Evolutionary conservation across 2,329 filamentous ascomycete species (phyloP).

Genomic region (Exserohilum rostratum): DNA sequence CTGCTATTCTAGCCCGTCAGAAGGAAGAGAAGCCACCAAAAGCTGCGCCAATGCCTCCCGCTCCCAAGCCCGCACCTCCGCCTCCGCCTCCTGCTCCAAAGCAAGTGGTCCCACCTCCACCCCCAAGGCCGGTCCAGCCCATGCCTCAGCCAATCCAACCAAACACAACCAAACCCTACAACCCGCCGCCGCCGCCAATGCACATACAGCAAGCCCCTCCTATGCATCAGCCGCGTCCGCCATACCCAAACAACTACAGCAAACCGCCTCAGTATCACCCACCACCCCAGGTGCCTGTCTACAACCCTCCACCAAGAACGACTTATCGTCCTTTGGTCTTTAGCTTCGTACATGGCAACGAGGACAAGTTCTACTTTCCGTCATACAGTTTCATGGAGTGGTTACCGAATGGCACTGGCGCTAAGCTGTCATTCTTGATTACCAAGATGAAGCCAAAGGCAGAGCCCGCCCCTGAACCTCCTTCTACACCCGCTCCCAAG

Average conservation of each 20-base stretch:
- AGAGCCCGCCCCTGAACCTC: constrained; percentile 48
- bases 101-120: constrained; percentile 20
- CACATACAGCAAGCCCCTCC: constrained; percentile 27
- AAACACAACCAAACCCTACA: constrained; percentile 13
- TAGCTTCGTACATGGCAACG: constrained; percentile 53
- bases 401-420: constrained; percentile 63
- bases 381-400: constrained; percentile 78
- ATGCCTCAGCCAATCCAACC: constrained; percentile 18
- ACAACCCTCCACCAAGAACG: constrained; percentile 50
- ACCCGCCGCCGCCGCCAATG: constrained; percentile 6
- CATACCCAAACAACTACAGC: constrained; percentile 31
- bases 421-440: constrained; percentile 78
- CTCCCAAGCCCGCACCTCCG: constrained; percentile 18
- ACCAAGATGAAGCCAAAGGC: constrained; percentile 65
- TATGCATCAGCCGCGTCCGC: constrained; percentile 23
- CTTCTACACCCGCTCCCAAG: constrained; percentile 38
- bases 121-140: constrained; percentile 21
- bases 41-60: constrained; percentile 22
- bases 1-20: constrained; percentile 54
- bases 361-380: constrained; percentile 79
- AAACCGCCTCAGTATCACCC: constrained; percentile 32
- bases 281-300: constrained; percentile 35
- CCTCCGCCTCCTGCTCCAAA: constrained; percentile 17
- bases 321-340: constrained; percentile 51
- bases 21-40: constrained; percentile 42